Evolutionary conservation across 2,329 filamentous ascomycete species (phyloP), one percentile per base, ranked within the genome.

Genomic region (Alternaria viburni): DNA sequence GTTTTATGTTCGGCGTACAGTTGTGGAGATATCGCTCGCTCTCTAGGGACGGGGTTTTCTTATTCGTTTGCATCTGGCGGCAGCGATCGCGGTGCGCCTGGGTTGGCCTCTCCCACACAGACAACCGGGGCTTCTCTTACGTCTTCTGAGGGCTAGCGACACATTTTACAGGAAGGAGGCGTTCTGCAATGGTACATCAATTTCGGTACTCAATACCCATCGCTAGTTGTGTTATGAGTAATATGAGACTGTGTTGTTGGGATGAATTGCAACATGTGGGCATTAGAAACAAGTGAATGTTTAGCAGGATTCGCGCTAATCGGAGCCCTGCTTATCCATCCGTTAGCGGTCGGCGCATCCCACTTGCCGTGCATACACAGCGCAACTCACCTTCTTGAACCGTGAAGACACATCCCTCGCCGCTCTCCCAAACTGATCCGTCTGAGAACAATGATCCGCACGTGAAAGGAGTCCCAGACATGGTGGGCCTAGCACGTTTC

Each of bases 1-100:
- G 57, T 43, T 61, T 56, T 50, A 64, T 61, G 52, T 51, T 46
- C 45, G 69, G 72, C 71, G 72, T 72, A 69, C 23, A 57, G 67
- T 9, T 54, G 65, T 57, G 68, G 67, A 64, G 62, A 67, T 64
- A 59, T 66, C 71, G 64, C 68, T 72, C 68, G 63, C 69, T 75
- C 59, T 57, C 56, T 36, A 57, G 63, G 64, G 46, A 59, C 62
- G 59, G 61, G 57, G 44, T 57, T 49, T 61, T 49, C 44, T 64
- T n/a, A 65, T 59, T 54, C 55, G 59, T 67, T 58, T 56, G 67
- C 57, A 66, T 68, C 32, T 58, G 58, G 64, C 58, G 62, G 62
- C 64, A 41, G 36, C 56, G 43, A 64, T 66, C 54, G 66, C 52
- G 45, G 58, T 65, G 62, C 56, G 61, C 30, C 19, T 52, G 55